Base-by-base conservation (phyloP, 2,329 filamentous ascomycete genomes). In the Allantophomopsis cytisporea region DNA sequence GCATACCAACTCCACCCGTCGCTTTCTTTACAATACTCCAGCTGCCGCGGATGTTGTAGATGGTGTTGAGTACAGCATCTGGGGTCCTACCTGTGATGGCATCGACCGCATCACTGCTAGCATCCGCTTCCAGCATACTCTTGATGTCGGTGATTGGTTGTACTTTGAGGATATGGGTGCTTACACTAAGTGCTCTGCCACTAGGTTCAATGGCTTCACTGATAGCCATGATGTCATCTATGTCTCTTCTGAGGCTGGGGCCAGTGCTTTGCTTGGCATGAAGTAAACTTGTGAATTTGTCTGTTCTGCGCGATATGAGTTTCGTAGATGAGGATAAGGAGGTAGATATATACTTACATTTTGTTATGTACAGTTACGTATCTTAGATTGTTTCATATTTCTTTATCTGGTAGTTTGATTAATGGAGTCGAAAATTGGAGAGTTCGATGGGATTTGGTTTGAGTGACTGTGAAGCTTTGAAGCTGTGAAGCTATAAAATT, bases 121-220 rank as follows among this genome's bases (percentile, higher is more conserved):
- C 56, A 85, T 83, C 59, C 74, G 71, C 45, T 85, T 95, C 53
- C 65, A 76, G 28, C 77, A 83, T 39, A 72, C 82, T 36, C 66
- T 98, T 34, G 80, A 95, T 55, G 84, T 94, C 7, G 91, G 91
- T 39, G 91, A 98, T 60, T 98, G 91, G 91, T 71, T 98, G 40
- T 98, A 94, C 66, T 98, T 98, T 62, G 86, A 95, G 65, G 78
- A 94, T 45, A 98, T 98, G 91, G 91, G 91, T 40, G 89, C 91
- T 17, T 98, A 98, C 63, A 96, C 91, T 51, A 94, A 88, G 71
- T 96, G 89, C 70, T 95, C 87, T 43, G 89, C 91, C 46, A 98
- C 91, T 41, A 80, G 83, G 56, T 98, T 98, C 79, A 98, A 98
- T 52, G 91, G 91, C 47, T 98, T 96, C 64, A 83, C 80, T 40